Evolutionary conservation across 495 filamentous ascomycete genomes (phyloP), one percentile per base, ranked within the genome.

Genomic region (Tuber magnatum): DNA sequence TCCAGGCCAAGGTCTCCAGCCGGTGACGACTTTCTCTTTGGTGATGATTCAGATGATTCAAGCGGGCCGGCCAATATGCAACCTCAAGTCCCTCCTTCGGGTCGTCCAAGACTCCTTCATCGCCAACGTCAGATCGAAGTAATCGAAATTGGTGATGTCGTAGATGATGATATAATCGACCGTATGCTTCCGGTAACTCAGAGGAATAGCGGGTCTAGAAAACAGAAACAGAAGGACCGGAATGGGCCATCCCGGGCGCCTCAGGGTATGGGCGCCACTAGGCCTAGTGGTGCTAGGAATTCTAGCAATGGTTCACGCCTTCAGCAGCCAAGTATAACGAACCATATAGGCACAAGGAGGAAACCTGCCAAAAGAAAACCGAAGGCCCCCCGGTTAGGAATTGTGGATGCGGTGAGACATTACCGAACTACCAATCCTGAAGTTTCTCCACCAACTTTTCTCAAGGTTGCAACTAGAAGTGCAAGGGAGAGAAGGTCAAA

Each of bases 381-480:
- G 18, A 74, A 41, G 16, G 78, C 85, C 51, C 91, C 89, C n/a
- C 84, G 82, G 42, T 83, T 94, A 44, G 88, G 91, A 72, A 90
- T 94, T 71, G 76, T 97, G 38, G 94, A 97, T 87, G 89, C 90
- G 43, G 85, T 74, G 88, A 46, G 87, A 85, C 79, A 84, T 84
- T 46, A 83, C 80, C 44, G 72, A 73, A 46, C 74, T 75, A 75
- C 73, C 46, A 70, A 71, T 83, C 71, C 79, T 39, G 40, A 76
- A 32, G 75, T 77, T 18, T 77, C 84, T 24, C 83, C 85, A 10
- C 94, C 95, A 8, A 84, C 85, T 42, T 98, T 98, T 80, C 84
- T 97, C 35, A 89, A 89, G 71, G 83, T 99, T 77, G 95, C 95
- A 56, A 88, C 88, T 32, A 90, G 96, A 70, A 85, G 87, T 75